Conservation (phyloP, 2,329 filamentous ascomycete species). For the Xylariaceae sp. region DNA sequence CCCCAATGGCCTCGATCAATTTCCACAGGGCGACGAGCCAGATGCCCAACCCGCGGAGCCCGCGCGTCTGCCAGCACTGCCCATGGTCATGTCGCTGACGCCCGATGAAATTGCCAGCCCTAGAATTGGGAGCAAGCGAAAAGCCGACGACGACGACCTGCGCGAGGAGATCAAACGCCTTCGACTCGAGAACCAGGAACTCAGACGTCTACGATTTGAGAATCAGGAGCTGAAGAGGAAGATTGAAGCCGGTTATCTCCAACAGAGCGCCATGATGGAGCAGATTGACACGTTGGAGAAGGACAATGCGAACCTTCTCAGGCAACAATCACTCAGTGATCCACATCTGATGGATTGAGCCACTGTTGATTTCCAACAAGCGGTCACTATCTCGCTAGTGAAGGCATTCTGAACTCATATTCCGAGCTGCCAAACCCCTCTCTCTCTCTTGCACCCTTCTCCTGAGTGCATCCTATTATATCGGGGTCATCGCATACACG, state of each 20-base stretch:
- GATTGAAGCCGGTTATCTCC: constrained; percentile 17
- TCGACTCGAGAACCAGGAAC: constrained; percentile 61
- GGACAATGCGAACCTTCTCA: constrained; percentile 8
- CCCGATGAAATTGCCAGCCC: constrained; percentile 6
- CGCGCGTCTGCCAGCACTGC: not conserved
- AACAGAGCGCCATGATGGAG: constrained; percentile 21
- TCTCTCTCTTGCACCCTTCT: not conserved
- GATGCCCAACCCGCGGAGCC: constrained; percentile 22
- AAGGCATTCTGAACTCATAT: not conserved
- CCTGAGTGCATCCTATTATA: not conserved
- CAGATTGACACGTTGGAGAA: constrained; percentile 16
- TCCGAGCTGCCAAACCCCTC: not conserved
- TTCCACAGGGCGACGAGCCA: constrained; percentile 21
- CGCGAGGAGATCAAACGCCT: constrained; percentile 64
- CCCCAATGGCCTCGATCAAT: constrained; percentile 32
- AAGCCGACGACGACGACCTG: constrained; percentile 43
- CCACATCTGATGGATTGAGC: not conserved
- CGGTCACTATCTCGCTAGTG: not conserved
- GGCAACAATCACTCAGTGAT: not conserved
- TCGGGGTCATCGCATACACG: not conserved
- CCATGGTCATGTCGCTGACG: not conserved
- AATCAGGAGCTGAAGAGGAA: constrained; percentile 50
- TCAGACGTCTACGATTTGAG: constrained; percentile 63
- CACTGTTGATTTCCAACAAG: not conserved
- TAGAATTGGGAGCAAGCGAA: constrained; percentile 44